Evolutionary conservation across 805 yeast genomes (phyloP).

Genomic region (Metschnikowia kunwiensis): DNA sequence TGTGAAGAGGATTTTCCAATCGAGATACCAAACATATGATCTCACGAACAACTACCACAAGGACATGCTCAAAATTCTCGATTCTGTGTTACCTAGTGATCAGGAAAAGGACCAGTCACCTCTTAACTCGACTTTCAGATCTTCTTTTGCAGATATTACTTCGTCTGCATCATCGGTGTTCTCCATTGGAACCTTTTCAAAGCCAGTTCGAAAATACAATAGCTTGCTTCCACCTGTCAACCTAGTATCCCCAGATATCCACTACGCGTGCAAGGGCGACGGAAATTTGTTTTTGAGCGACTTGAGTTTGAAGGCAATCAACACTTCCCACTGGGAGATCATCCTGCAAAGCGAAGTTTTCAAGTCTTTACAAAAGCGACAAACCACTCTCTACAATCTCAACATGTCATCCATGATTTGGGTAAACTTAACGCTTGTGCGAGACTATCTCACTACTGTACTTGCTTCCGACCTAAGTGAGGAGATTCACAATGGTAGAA

Average conservation of each 20-base stretch:
- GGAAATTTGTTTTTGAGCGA: slow-evolving; percentile 38
- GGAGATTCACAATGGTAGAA: slow-evolving; percentile 7
- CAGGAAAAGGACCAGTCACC: neutral
- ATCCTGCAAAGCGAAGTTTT: slow-evolving; percentile 35
- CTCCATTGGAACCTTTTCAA: slow-evolving; percentile 24
- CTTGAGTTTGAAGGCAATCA: slow-evolving; percentile 39
- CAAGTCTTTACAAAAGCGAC: slow-evolving; percentile 5
- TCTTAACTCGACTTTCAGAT: neutral
- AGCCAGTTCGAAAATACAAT: slow-evolving; percentile 35
- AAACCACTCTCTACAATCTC: slow-evolving; percentile 31
- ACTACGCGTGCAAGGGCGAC: slow-evolving; percentile 26
- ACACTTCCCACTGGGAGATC: slow-evolving; percentile 28
- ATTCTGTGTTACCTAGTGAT: slow-evolving; percentile 15
- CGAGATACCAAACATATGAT: slow-evolving; percentile 39
- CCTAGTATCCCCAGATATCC: slow-evolving; percentile 24
- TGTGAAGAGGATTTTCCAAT: slow-evolving; percentile 35
- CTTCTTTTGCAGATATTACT: slow-evolving; percentile 2
- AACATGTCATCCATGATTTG: slow-evolving; percentile 47
- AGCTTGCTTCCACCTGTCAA: slow-evolving; percentile 35
- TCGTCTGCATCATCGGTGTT: slow-evolving; percentile 20
- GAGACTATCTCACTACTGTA: slow-evolving; percentile 26
- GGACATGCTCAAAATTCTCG: slow-evolving; percentile 25
- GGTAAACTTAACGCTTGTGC: slow-evolving; percentile 40
- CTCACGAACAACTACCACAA: slow-evolving; percentile 37
- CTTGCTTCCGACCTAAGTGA: slow-evolving; percentile 5